These are phyloP conservation scores for Ophiostoma quercus DNA, from an alignment of 2,329 filamentous ascomycete species.

Conservation along the genomic window DNA sequence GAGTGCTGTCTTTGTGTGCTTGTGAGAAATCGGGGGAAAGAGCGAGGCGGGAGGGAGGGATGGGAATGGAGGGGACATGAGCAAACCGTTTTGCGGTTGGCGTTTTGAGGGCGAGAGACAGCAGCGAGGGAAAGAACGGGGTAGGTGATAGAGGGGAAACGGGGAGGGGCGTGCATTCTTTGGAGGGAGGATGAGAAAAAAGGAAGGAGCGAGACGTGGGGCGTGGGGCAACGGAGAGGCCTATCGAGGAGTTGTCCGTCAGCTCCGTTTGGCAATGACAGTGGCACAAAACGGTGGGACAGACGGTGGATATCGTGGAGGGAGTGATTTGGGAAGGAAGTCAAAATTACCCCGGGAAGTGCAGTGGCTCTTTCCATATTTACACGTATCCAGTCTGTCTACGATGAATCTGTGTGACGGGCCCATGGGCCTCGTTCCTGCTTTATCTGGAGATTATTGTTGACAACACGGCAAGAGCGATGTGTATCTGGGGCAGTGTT, in stretches of 20 bases:
- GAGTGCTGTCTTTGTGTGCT: conserved; percentile 19
- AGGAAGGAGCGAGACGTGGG: conserved; percentile 7
- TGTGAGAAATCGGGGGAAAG: conserved; percentile 18
- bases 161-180: conserved; percentile 14
- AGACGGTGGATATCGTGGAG: neutral
- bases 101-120: conserved; percentile 3
- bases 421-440: neutral
- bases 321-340: neutral
- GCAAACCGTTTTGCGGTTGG: conserved; percentile 3
- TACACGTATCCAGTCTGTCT: neutral
- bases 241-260: conserved; percentile 10
- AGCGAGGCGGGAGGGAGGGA: conserved; percentile 12
- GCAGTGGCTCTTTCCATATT: neutral
- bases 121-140: conserved; percentile 2
- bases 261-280: neutral
- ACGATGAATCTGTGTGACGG: neutral
- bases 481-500: conserved; percentile 1
- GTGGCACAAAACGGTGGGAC: neutral
- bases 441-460: neutral
- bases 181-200: neutral
- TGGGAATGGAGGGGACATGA: conserved; percentile 15
- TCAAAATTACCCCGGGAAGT: conserved; percentile 2
- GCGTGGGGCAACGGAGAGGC: conserved; percentile 8
- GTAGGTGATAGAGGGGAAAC: conserved; percentile 7
- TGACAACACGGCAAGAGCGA: neutral